These are phyloP conservation scores for Cotoneaster glaucophyllus DNA, from an alignment of 306 rosid species.

Conservation along the genomic window DNA sequence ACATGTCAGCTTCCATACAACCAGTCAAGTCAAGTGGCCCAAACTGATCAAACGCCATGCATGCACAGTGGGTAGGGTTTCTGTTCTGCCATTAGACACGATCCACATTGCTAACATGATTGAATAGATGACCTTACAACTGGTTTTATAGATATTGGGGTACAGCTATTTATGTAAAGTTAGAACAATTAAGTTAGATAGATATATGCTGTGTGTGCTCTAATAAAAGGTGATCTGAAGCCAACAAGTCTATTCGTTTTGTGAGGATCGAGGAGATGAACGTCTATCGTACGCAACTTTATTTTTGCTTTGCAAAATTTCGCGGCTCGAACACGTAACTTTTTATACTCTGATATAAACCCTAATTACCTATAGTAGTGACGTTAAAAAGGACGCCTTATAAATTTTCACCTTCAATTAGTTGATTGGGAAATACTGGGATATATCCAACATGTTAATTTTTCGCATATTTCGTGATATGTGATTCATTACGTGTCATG, in stretches of 20 bases:
- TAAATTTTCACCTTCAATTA: background rate
- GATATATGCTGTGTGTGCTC: too few species aligned
- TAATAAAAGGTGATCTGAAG: too few species aligned
- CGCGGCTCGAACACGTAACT: too few species aligned
- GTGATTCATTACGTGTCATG: background rate
- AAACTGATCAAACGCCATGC: background rate
- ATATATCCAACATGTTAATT: too few species aligned
- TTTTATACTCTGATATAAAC: too few species aligned
- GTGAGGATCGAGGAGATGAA: too few species aligned
- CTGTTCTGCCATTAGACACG: background rate
- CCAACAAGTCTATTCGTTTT: too few species aligned
- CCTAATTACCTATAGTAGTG: background rate
- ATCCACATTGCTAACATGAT: background rate
- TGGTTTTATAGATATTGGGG: background rate
- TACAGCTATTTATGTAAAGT: background rate
- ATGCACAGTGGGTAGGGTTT: conserved; percentile 6
- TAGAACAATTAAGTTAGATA: too few species aligned
- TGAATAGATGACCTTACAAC: conserved; percentile 7
- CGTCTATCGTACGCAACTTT: too few species aligned
- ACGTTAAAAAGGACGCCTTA: background rate
- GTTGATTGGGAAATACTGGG: too few species aligned
- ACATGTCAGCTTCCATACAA: background rate
- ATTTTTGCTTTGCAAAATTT: too few species aligned
- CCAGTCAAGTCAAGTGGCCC: background rate
- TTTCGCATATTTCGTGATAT: background rate